Evolutionary conservation across 768 basidiomycete genomes (phyloP).

Genomic region (Kondoa subrosea): DNA sequence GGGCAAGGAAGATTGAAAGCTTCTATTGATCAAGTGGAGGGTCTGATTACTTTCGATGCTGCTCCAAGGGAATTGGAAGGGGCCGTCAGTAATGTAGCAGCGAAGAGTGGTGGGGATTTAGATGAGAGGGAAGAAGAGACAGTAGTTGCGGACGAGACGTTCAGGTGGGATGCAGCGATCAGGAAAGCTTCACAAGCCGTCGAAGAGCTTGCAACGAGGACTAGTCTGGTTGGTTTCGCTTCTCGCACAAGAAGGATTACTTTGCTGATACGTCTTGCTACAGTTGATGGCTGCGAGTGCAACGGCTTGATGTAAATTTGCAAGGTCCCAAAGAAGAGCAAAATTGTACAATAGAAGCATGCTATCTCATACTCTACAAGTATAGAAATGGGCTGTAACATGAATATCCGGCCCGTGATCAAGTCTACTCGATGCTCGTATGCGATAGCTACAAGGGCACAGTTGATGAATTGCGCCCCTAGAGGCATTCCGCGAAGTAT

Average conservation of each 20-base stretch:
- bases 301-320: not conserved
- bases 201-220: constrained; percentile 13
- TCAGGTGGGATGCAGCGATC: constrained; percentile 59
- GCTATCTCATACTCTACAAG: too few species aligned
- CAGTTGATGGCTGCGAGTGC: not conserved
- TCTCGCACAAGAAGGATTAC: too few species aligned
- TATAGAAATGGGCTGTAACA: too few species aligned
- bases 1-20: constrained; percentile 87
- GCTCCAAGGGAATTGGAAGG: constrained; percentile 63
- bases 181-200: constrained; percentile 38
- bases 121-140: constrained; percentile 59
- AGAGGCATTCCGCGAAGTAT: too few species aligned
- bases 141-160: constrained; percentile 63
- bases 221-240: not conserved
- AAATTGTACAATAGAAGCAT: not conserved
- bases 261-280: too few species aligned
- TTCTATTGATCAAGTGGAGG: constrained; percentile 88
- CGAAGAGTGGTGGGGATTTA: constrained; percentile 42
- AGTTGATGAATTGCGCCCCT: too few species aligned
- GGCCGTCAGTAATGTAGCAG: constrained; percentile 32
- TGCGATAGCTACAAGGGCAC: too few species aligned
- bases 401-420: too few species aligned
- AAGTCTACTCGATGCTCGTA: too few species aligned
- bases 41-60: constrained; percentile 82
- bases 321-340: not conserved